Evolutionary conservation across 331 rosid species (phyloP).

Genomic region (Dryas integrifolia): DNA sequence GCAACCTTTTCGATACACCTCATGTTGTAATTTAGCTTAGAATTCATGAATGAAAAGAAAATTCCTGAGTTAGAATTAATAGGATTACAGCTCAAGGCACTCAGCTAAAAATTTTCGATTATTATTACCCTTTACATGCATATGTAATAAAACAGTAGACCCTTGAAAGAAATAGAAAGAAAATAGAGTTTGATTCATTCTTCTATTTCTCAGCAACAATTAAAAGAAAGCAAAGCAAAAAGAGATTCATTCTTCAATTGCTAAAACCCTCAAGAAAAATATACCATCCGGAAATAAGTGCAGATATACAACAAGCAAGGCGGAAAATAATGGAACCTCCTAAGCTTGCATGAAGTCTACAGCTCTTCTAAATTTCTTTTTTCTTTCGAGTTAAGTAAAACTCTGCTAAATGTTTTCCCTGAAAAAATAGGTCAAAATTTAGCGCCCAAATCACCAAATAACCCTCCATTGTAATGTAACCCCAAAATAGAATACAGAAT

Average conservation of each 20-base stretch:
- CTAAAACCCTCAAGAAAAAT: not conserved
- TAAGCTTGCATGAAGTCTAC: not conserved
- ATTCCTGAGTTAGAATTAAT: not conserved
- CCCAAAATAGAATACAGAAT: conserved; percentile 11
- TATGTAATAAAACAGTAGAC: not conserved
- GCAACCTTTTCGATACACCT: not conserved
- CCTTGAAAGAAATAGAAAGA: not conserved
- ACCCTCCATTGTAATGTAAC: not conserved
- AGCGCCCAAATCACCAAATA: not conserved
- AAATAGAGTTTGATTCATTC: not conserved
- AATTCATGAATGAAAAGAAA: not conserved
- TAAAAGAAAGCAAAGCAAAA: not conserved
- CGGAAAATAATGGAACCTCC: not conserved
- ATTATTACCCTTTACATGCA: not conserved
- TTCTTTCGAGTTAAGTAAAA: not conserved
- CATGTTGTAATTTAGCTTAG: not conserved
- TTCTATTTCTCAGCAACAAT: not conserved
- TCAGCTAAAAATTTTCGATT: not conserved
- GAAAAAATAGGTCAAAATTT: not conserved
- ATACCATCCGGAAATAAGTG: not conserved
- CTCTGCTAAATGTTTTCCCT: not conserved
- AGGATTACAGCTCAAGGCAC: not conserved
- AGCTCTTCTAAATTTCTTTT: not conserved
- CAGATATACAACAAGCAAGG: not conserved
- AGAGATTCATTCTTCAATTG: not conserved